Base-by-base conservation (phyloP, 352 stramenopile species). In the Phytophthora sojae region DNA sequence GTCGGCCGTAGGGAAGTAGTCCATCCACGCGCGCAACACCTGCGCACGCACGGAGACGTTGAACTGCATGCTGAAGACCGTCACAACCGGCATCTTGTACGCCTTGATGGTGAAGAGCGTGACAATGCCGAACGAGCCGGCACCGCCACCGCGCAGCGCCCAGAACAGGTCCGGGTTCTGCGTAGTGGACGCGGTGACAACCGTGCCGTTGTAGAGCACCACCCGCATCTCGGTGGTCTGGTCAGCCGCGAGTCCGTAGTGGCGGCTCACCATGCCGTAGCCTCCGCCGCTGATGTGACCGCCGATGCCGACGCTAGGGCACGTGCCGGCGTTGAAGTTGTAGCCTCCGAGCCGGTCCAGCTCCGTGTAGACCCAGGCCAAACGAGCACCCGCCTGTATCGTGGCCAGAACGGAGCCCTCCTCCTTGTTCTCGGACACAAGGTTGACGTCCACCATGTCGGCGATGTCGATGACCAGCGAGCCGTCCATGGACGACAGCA, bases 271-370 rank as follows among this genome's bases (percentile, higher is more conserved):
- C 63, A 89, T 82, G 25, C 81, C 81, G 72, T 89, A 89, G 11
- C 81, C 81, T 19, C 81, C 81, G 17, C 81, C 81, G 6, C 78
- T 85, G 61, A 89, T 80, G 65, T 86, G 79, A 9, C 81, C 81
- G 1, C 81, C 81, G 11, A 89, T 81, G n/a, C 81, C 81, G 4
- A 89, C 79, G 4, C 70, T 79, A 4, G 81, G 81, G 39, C 81
- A 89, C 23, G 79, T 85, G 26, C 81, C 81, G 37, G 78, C 81
- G 58, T 83, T 85, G 64, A 86, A 89, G 67, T 81, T 86, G 74
- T 86, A 89, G 49, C 73, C 55, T 9, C 79, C 81, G 5, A 83
- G 67, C 2, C 63, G 63, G 61, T 83, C 77, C 4, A 89, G 64
- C 47, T 83, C 71, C 39, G 75, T 79, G 81, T 86, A 86, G 47